phyloP scores from a whole-genome alignment of 164 flowering plant species.

The Chimonanthus salicifolius region DNA sequence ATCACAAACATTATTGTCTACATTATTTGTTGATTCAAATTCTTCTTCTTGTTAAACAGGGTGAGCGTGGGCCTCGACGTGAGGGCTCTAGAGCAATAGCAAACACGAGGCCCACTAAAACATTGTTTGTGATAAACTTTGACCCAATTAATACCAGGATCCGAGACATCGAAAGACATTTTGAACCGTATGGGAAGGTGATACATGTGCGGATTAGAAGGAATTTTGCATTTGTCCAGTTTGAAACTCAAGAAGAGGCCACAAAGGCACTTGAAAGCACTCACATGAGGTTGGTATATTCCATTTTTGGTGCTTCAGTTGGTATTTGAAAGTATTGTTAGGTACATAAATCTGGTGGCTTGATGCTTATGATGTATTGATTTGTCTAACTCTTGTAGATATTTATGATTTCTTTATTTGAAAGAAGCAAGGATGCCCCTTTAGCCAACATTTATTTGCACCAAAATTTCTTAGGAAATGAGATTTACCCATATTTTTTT shows the following conservation, averaged over 20 bases:
- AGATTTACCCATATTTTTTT: too few species aligned
- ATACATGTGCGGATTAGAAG: conserved; percentile 68
- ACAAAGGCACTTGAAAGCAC: conserved; percentile 88
- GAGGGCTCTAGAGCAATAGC: conserved; percentile 52
- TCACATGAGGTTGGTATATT: conserved; percentile 60
- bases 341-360: too few species aligned
- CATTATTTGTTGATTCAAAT: too few species aligned
- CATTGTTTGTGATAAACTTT: conserved; percentile 86
- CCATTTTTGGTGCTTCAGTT: not conserved
- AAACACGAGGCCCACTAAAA: conserved; percentile 78
- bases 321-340: too few species aligned
- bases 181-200: conserved; percentile 78
- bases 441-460: too few species aligned
- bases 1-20: too few species aligned
- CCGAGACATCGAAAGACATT: conserved; percentile 73
- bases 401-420: too few species aligned
- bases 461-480: too few species aligned
- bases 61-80: conserved; percentile 51
- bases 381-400: too few species aligned
- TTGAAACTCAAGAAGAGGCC: conserved; percentile 85
- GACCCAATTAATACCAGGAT: conserved; percentile 67
- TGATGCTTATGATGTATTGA: too few species aligned
- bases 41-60: conserved; percentile 28
- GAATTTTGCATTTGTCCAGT: conserved; percentile 94
- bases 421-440: too few species aligned